Evolutionary conservation across 768 basidiomycete genomes (phyloP), one percentile per base, ranked within the genome.

Genomic region (Mycena latifolia): DNA sequence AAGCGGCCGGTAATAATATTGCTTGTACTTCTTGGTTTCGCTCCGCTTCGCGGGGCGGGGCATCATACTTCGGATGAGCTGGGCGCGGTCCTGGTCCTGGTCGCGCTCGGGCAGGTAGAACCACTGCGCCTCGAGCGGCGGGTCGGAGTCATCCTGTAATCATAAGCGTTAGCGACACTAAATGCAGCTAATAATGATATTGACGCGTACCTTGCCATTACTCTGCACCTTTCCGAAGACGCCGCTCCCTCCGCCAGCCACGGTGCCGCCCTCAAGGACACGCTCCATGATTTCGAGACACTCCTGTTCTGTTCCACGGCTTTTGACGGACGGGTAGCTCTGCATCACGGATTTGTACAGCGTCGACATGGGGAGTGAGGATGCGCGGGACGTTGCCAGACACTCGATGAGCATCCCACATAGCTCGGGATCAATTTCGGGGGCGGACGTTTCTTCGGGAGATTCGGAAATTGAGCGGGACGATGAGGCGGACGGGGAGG

Each of bases 1-100:
- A 65, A 94, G 77, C 11, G 92, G 92, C 29, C 84, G 83, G 79
- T 89, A 94, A 77, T 94, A 94, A 78, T 94, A 94, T 75, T 92
- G 90, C 76, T 94, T 94, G 66, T 90, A 91, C 78, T 92, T 90
- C 84, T 90, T 93, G 75, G 92, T 94, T 77, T 88, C 91, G 51
- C 79, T 88, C 58, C 92, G 79, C 78, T 93, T 94, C 59, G 83
- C 90, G 24, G 88, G 85, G 17, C 90, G 86, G 2, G 91, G 91
- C 91, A 92, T 92, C 82, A 92, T 88, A 65, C 87, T 88, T 72
- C 81, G 77, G 61, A 93, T 85, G 64, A 92, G 76, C 69, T 80
- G 75, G 31, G 91, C 91, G n/a, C 92, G 83, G 61, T 92, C 92
- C 69, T 81, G 81, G 73, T 93, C 91, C 70, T 85, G 81, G 70